A percentile compares a stretch with the other conserved stretches of the same genome.
These are phyloP conservation scores for Xylaria bambusicola DNA, from an alignment of 495 filamentous ascomycete genomes.

Conservation along the genomic window DNA sequence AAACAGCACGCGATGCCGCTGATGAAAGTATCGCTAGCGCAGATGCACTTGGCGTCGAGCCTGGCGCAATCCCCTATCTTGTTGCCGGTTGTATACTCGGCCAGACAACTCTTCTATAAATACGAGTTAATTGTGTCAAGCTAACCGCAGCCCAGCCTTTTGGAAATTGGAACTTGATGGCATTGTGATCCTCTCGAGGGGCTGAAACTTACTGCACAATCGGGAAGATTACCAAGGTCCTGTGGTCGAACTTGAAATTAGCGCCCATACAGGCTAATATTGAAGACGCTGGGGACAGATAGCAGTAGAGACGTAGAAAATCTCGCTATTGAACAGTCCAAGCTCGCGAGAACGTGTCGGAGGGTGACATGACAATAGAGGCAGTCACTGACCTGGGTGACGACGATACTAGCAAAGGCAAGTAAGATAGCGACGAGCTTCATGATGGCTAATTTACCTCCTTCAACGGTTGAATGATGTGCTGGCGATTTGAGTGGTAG, in stretches of 20 bases:
- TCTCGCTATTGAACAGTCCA: too few species aligned
- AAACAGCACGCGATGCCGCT: slow-evolving; percentile 68
- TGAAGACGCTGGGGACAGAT: too few species aligned
- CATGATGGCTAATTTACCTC: slow-evolving; percentile 33
- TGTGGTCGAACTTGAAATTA: background rate
- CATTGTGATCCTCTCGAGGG: background rate
- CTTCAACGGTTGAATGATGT: background rate
- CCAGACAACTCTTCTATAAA: slow-evolving; percentile 57
- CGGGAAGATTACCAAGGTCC: slow-evolving; percentile 47
- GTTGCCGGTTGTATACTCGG: slow-evolving; percentile 43
- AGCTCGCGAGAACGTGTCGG: too few species aligned
- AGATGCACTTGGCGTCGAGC: slow-evolving; percentile 68
- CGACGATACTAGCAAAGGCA: slow-evolving; percentile 31
- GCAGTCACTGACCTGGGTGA: slow-evolving; percentile 33
- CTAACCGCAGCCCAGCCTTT: too few species aligned
- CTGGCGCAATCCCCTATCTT: slow-evolving; percentile 54
- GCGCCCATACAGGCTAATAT: too few species aligned
- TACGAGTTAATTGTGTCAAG: slow-evolving; percentile 14
- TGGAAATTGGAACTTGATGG: background rate
- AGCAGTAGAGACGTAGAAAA: background rate
- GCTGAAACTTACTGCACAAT: slow-evolving; percentile 53
- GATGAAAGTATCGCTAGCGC: slow-evolving; percentile 60
- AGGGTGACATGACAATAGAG: too few species aligned
- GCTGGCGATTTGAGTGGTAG: too few species aligned
- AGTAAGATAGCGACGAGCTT: slow-evolving; percentile 39